A percentile compares a stretch with the other conserved stretches of the same genome.
These are phyloP conservation scores for Gremmenia infestans DNA, from an alignment of 2,329 filamentous ascomycete species.

Conservation along the genomic window DNA sequence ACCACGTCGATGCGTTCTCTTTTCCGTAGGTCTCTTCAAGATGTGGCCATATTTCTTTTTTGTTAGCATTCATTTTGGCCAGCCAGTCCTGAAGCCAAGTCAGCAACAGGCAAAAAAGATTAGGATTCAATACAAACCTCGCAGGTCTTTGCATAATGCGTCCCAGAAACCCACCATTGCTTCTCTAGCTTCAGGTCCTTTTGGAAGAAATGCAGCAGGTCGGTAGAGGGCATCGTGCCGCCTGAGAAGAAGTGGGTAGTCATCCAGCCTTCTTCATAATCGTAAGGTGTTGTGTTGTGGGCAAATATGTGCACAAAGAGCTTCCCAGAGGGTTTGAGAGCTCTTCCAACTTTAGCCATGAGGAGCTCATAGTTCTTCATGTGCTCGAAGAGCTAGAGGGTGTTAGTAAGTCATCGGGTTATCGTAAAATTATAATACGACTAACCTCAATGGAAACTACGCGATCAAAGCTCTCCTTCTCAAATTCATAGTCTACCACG, in stretches of 20 bases:
- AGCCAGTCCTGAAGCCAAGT: constrained; percentile 50
- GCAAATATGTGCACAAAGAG: constrained; percentile 66
- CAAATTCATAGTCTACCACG: constrained; percentile 61
- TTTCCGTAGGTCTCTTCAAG: constrained; percentile 61
- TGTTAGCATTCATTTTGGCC: constrained; percentile 52
- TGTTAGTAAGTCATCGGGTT: constrained; percentile 3
- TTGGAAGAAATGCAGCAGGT: constrained; percentile 64
- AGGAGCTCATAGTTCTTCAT: constrained; percentile 72
- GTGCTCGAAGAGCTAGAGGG: constrained; percentile 61
- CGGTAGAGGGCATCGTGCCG: constrained; percentile 65
- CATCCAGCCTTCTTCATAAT: constrained; percentile 71
- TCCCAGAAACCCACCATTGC: constrained; percentile 69
- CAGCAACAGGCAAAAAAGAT: background rate
- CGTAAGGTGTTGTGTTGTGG: constrained; percentile 61
- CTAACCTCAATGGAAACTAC: constrained; percentile 58
- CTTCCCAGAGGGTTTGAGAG: constrained; percentile 59
- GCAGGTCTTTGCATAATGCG: constrained; percentile 64
- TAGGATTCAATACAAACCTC: constrained; percentile 42
- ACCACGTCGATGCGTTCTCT: constrained; percentile 56
- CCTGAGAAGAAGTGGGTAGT: constrained; percentile 69
- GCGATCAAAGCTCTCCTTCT: constrained; percentile 53
- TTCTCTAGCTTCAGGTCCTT: constrained; percentile 51
- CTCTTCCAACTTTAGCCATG: constrained; percentile 55
- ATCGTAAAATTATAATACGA: constrained; percentile 5
- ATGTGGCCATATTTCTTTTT: constrained; percentile 57